Evolutionary conservation across 2,329 filamentous ascomycete genomes (phyloP).

Genomic region (Arthroderma sp.): DNA sequence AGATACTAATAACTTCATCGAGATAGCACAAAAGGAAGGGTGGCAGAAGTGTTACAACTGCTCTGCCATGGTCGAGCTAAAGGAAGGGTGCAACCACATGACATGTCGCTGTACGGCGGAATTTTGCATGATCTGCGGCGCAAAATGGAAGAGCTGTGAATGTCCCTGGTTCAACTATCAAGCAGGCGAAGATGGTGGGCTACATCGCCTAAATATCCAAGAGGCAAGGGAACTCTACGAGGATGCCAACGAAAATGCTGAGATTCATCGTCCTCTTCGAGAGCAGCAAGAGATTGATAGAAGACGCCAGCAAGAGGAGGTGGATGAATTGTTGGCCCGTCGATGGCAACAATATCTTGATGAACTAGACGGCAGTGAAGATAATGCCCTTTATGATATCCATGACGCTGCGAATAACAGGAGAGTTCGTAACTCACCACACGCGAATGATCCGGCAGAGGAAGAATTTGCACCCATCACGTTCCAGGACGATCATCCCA

Average conservation of each 20-base stretch:
- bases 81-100: slow-evolving; percentile 80
- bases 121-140: slow-evolving; percentile 76
- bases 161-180: slow-evolving; percentile 69
- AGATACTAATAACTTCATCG: slow-evolving; percentile 32
- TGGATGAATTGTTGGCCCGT: slow-evolving; percentile 39
- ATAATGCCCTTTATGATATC: too few relatives aligned
- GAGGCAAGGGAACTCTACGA: slow-evolving; percentile 37
- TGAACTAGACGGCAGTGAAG: too few relatives aligned
- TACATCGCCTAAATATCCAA: slow-evolving; percentile 77
- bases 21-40: slow-evolving; percentile 55
- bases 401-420: too few relatives aligned
- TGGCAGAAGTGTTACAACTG: slow-evolving; percentile 74
- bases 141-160: slow-evolving; percentile 69
- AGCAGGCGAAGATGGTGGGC: slow-evolving; percentile 41
- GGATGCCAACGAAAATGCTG: slow-evolving; percentile 8
- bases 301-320: slow-evolving; percentile 36
- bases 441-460: too few relatives aligned
- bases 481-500: too few relatives aligned
- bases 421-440: too few relatives aligned
- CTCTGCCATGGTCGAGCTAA: slow-evolving; percentile 61
- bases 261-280: slow-evolving; percentile 14
- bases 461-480: too few relatives aligned
- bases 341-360: slow-evolving; percentile 30
- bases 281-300: slow-evolving; percentile 38
- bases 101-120: slow-evolving; percentile 71